These are phyloP conservation scores for Macrophomina phaseolina DNA, from an alignment of 2,329 filamentous ascomycete species.

Conservation along the genomic window DNA sequence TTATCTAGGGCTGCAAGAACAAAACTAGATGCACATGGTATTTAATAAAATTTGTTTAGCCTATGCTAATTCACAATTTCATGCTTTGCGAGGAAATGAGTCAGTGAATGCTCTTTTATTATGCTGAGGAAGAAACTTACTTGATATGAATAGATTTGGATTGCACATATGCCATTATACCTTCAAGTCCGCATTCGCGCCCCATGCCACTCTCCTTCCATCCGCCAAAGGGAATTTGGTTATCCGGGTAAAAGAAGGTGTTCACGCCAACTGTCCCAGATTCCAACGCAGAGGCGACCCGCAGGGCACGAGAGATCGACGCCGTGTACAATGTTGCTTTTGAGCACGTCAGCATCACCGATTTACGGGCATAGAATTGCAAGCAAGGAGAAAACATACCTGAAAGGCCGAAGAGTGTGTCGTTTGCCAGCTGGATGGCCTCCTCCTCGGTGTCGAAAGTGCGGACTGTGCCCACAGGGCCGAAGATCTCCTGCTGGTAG, in stretches of 20 bases:
- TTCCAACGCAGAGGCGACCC: conserved; percentile 38
- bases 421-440: conserved; percentile 39
- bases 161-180: background rate
- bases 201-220: conserved; percentile 41
- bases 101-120: too few relatives aligned
- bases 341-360: background rate
- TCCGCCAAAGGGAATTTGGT: conserved; percentile 40
- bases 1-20: too few relatives aligned
- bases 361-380: background rate
- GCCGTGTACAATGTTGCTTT: background rate
- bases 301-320: conserved; percentile 27
- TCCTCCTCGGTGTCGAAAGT: conserved; percentile 44
- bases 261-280: conserved; percentile 42
- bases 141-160: background rate
- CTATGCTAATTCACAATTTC: too few relatives aligned
- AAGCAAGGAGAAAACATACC: conserved; percentile 31
- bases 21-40: too few relatives aligned
- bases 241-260: conserved; percentile 30
- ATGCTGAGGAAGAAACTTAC: background rate
- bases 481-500: conserved; percentile 42
- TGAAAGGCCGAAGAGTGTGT: conserved; percentile 38
- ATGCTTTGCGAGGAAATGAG: too few relatives aligned
- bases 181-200: conserved; percentile 30
- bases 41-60: too few relatives aligned
- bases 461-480: conserved; percentile 37